These are phyloP conservation scores for Colletotrichum sp. DNA, from an alignment of 2,329 filamentous ascomycete species.

Conservation along the genomic window DNA sequence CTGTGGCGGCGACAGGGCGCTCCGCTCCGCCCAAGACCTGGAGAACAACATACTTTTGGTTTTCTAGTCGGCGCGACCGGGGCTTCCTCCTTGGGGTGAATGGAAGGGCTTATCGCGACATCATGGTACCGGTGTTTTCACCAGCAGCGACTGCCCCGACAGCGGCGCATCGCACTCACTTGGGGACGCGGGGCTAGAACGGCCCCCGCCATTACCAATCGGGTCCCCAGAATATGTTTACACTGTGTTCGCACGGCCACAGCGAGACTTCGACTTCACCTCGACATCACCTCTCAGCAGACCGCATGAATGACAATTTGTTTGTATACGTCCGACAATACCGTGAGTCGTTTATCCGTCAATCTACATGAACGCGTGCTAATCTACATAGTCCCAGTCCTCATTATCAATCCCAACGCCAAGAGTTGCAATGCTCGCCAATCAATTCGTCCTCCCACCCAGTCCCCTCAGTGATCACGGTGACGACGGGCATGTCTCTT, in stretches of 20 bases:
- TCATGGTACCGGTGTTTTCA: not conserved
- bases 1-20: not conserved
- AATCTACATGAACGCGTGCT: not conserved
- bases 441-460: not conserved
- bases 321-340: not conserved
- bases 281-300: not conserved
- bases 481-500: constrained; percentile 37
- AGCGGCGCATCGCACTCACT: not conserved
- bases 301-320: not conserved
- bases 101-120: not conserved
- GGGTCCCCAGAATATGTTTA: not conserved
- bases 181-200: not conserved
- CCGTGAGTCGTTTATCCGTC: not conserved
- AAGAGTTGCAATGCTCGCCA: not conserved
- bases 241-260: not conserved
- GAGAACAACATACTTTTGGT: not conserved
- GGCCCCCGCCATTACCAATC: not conserved
- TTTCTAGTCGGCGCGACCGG: not conserved
- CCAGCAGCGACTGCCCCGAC: not conserved
- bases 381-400: constrained; percentile 7
- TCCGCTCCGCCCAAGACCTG: not conserved
- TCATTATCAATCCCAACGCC: constrained; percentile 7
- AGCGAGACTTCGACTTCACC: not conserved
- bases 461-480: constrained; percentile 15
- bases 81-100: not conserved